These are phyloP conservation scores for Marchantia polymorpha DNA, from an alignment of 225 moss, liverwort and hornwort genomes.

Conservation along the genomic window DNA sequence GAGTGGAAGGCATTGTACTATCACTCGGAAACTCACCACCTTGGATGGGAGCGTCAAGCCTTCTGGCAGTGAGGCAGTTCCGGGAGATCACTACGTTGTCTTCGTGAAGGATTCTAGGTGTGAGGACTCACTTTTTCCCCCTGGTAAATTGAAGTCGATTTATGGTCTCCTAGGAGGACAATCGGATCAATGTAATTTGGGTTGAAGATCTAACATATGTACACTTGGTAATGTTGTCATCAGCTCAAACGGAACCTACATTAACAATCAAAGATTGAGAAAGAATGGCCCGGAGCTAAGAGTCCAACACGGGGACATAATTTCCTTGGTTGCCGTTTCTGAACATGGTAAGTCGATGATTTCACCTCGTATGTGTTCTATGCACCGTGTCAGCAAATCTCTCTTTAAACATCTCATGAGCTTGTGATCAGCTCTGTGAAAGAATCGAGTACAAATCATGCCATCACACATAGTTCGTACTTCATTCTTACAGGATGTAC, in stretches of 20 bases:
- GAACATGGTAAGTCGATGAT: conserved; percentile 56
- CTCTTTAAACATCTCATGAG: neutral
- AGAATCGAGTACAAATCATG: too few species aligned
- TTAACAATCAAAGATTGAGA: conserved; percentile 44
- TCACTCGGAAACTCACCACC: conserved; percentile 48
- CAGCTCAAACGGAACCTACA: conserved; percentile 53
- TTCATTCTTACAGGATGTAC: too few species aligned
- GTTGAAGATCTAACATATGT: neutral
- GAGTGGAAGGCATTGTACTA: conserved; percentile 77
- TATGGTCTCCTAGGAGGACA: too few species aligned
- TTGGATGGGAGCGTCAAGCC: conserved; percentile 45
- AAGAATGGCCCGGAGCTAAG: conserved; percentile 48
- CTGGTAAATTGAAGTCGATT: neutral
- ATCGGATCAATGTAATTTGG: neutral
- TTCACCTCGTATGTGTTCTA: conserved; percentile 2
- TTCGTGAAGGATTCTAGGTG: conserved; percentile 78
- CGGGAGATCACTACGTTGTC: conserved; percentile 58
- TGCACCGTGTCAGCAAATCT: neutral
- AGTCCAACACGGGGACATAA: conserved; percentile 49
- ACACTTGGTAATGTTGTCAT: neutral
- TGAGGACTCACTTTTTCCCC: neutral
- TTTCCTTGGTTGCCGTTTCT: conserved; percentile 42
- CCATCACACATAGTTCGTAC: too few species aligned
- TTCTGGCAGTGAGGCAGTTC: conserved; percentile 37
- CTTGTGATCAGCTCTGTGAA: too few species aligned